phyloP scores from a whole-genome alignment of 768 basidiomycete species.

The Tephrocybe sp. region DNA sequence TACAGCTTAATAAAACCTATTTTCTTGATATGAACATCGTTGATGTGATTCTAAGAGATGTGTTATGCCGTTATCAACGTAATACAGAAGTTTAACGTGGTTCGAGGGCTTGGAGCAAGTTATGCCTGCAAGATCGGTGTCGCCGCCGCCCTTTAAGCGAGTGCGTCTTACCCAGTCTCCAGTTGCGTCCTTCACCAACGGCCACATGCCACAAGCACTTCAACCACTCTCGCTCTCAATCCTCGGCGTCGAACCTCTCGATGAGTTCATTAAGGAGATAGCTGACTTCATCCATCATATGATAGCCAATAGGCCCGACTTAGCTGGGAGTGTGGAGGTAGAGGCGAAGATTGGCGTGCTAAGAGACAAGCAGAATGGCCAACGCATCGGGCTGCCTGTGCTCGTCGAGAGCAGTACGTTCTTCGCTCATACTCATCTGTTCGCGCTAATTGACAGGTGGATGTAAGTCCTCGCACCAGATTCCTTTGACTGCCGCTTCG shows the following conservation, averaged over 20 bases:
- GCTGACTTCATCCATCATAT: constrained; percentile 86
- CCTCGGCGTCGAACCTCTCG: constrained; percentile 85
- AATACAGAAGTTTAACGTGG: too few relatives aligned
- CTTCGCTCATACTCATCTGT: constrained; percentile 2
- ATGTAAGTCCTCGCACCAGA: constrained; percentile 66
- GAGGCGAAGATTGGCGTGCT: constrained; percentile 89
- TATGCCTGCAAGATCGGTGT: constrained; percentile 24
- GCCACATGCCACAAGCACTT: constrained; percentile 29
- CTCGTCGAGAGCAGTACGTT: constrained; percentile 82
- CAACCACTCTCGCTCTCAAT: constrained; percentile 78
- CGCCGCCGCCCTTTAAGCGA: constrained; percentile 31
- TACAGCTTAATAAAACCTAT: constrained; percentile 15
- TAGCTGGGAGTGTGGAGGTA: constrained; percentile 70
- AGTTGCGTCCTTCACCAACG: constrained; percentile 21
- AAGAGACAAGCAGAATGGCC: constrained; percentile 52
- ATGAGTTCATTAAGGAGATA: constrained; percentile 90
- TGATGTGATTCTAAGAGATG: neutral
- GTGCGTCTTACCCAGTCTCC: constrained; percentile 25
- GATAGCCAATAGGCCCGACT: constrained; percentile 56
- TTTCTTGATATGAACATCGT: neutral
- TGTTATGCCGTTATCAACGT: too few relatives aligned
- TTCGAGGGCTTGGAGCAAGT: neutral
- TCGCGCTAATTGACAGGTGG: neutral
- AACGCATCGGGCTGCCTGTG: constrained; percentile 69
- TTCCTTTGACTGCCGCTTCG: constrained; percentile 68